A percentile compares a stretch with the other conserved stretches of the same genome.
phyloP scores from a whole-genome alignment of 1,284 basidiomycete species.

The Termitomyces sp. region DNA sequence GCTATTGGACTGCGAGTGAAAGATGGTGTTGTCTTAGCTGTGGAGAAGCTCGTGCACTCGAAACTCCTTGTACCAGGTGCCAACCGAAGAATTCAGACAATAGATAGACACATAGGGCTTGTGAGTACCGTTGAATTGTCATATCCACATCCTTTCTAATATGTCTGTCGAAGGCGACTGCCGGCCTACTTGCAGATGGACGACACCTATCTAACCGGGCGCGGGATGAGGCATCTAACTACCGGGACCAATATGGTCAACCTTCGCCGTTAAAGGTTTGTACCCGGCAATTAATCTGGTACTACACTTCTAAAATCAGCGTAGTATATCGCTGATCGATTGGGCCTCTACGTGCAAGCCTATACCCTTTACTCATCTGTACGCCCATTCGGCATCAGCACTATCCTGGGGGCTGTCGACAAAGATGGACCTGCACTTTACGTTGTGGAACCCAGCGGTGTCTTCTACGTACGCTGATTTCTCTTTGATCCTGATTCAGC shows the following conservation, averaged over 20 bases:
- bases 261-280: constrained; percentile 79
- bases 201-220: constrained; percentile 85
- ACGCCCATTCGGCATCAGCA: constrained; percentile 93
- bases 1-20: constrained; percentile 90
- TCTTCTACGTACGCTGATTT: constrained; percentile 68
- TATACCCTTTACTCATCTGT: constrained; percentile 99
- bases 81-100: constrained; percentile 89
- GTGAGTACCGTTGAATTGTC: constrained; percentile 36
- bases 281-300: constrained; percentile 1
- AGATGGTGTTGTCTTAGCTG: constrained; percentile 91
- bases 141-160: background rate
- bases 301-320: background rate
- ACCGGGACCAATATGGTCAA: constrained; percentile 73
- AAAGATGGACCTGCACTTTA: constrained; percentile 85
- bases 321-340: constrained; percentile 78
- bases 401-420: constrained; percentile 88
- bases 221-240: constrained; percentile 78
- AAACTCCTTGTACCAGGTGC: constrained; percentile 93
- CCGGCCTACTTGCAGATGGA: constrained; percentile 93
- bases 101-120: constrained; percentile 92
- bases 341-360: constrained; percentile 88
- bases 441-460: constrained; percentile 93
- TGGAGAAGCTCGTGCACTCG: constrained; percentile 97
- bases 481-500: background rate
- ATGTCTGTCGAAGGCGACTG: constrained; percentile 62